Conservation (phyloP, 2,329 filamentous ascomycete genomes). For the Aspergillus caelatus region DNA sequence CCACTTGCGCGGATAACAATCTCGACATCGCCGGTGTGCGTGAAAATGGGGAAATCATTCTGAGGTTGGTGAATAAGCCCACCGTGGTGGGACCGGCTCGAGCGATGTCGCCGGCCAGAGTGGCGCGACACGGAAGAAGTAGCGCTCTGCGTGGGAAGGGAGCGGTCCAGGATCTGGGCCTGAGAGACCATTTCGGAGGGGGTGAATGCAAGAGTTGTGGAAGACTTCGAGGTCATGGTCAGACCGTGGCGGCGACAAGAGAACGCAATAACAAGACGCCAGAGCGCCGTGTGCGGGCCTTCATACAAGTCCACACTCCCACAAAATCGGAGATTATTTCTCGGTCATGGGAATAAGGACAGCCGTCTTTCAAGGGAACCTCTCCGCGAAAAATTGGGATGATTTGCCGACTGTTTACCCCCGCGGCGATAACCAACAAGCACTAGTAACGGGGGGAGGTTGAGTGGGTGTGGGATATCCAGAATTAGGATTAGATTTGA, state of each 20-base stretch:
- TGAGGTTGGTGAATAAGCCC: slow-evolving; percentile 69
- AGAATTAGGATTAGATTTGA: slow-evolving; percentile 7
- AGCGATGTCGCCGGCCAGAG: slow-evolving; percentile 68
- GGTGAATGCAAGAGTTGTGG: slow-evolving; percentile 8
- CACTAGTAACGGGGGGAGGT: neutral
- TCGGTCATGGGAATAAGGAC: neutral
- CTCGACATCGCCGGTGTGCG: slow-evolving; percentile 89
- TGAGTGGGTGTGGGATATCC: neutral
- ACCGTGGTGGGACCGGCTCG: slow-evolving; percentile 79
- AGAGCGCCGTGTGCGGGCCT: slow-evolving; percentile 13
- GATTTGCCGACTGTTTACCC: slow-evolving; percentile 9
- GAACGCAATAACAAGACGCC: slow-evolving; percentile 20
- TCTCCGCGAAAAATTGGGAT: neutral
- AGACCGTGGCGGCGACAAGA: neutral
- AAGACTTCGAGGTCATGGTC: slow-evolving; percentile 25
- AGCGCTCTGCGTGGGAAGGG: slow-evolving; percentile 62
- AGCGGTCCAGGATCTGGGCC: slow-evolving; percentile 52
- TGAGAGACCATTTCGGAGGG: slow-evolving; percentile 42
- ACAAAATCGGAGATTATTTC: slow-evolving; percentile 5
- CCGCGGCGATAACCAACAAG: slow-evolving; percentile 10
- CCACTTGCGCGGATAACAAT: slow-evolving; percentile 72
- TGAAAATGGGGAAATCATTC: slow-evolving; percentile 93
- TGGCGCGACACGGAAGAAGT: slow-evolving; percentile 67
- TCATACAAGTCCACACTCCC: slow-evolving; percentile 19
- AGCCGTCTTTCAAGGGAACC: neutral